Evolutionary conservation across 495 filamentous ascomycete genomes (phyloP), one percentile per base, ranked within the genome.

Genomic region (Immersiella caudata): DNA sequence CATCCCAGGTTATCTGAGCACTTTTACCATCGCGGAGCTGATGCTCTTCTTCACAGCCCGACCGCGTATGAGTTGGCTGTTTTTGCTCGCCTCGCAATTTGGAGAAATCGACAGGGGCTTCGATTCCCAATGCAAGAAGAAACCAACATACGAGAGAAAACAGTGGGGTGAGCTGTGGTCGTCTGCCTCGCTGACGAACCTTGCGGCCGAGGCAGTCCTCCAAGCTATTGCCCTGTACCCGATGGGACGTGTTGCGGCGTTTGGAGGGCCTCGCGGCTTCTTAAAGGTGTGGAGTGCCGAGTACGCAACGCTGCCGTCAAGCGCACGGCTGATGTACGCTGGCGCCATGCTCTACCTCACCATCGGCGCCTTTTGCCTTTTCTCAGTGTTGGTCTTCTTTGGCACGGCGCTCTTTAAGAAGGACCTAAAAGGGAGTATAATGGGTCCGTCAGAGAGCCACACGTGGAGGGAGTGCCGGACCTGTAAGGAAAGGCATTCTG

Each of bases 31-130:
- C 9, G 5, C 6, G 9, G 56, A 59, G 21, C 25, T 59, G 21
- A 59, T 33, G 20, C 56, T 59, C 8, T 29, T 59, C 9, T 59
- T 8, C 56, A 59, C 56, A 21, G 21, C 25, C 21, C 56, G 56
- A 59, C 56, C 56, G 6, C 56, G 56, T 21, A 7, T 59, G 7
- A 25, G 21, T 5, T 59, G 56, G 56, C 11, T 59, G 6, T 33
- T 59, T 29, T 29, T 33, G 25, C 21, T 20, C 25, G 9, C 21
- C 25, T 9, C 9, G 9, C 21, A 25, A 11, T 9, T 6, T 20
- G n/a, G n/a, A n/a, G 21, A 26, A 6, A 29, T 9, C 11, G 5
- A 20, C 16, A 25, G 20, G 25, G 56, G 20, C 25, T n/a, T n/a
- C n/a, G n/a, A n/a, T n/a, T n/a, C n/a, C n/a, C n/a, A n/a, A n/a